Evolutionary conservation across 2,329 filamentous ascomycete species (phyloP).

Genomic region (Colletotrichum lupini): DNA sequence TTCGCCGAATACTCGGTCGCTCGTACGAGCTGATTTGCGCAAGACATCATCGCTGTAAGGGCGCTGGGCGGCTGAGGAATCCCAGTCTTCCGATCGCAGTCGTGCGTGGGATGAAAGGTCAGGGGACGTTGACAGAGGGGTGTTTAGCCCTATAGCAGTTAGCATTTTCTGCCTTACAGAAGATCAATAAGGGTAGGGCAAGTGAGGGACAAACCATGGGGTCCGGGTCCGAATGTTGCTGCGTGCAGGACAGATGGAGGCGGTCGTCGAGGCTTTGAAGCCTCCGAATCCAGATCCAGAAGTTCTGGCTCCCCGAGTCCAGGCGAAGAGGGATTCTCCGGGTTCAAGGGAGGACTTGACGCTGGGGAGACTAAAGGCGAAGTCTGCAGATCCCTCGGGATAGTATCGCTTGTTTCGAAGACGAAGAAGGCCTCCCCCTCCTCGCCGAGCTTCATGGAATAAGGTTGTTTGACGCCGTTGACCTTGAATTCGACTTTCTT

Average conservation of each 20-base stretch:
- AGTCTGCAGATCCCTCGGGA: conserved; percentile 94
- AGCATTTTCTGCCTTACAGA: not conserved
- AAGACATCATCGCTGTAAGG: conserved; percentile 67
- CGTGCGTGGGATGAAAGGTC: conserved; percentile 55
- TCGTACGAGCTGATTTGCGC: conserved; percentile 55
- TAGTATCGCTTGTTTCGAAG: conserved; percentile 91
- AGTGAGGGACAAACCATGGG: conserved; percentile 43
- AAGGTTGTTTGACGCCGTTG: conserved; percentile 91
- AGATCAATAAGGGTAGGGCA: not conserved
- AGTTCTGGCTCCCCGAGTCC: conserved; percentile 75
- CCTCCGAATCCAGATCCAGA: conserved; percentile 70
- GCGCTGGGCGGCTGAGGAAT: conserved; percentile 50
- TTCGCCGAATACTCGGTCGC: conserved; percentile 46
- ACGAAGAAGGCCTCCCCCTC: conserved; percentile 99
- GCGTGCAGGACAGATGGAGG: conserved; percentile 55
- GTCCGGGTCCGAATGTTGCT: conserved; percentile 40
- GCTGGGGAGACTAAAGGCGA: conserved; percentile 92
- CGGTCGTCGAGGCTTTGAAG: conserved; percentile 55
- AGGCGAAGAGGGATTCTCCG: conserved; percentile 54
- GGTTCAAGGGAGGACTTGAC: conserved; percentile 79
- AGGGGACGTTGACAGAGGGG: conserved; percentile 65
- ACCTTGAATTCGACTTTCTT: conserved; percentile 99
- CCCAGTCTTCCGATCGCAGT: conserved; percentile 64
- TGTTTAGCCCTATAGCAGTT: conserved; percentile 56
- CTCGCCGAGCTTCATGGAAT: conserved; percentile 98